Base-by-base conservation (phyloP, 2,329 filamentous ascomycete genomes). In the Ceratocystis albifundus region DNA sequence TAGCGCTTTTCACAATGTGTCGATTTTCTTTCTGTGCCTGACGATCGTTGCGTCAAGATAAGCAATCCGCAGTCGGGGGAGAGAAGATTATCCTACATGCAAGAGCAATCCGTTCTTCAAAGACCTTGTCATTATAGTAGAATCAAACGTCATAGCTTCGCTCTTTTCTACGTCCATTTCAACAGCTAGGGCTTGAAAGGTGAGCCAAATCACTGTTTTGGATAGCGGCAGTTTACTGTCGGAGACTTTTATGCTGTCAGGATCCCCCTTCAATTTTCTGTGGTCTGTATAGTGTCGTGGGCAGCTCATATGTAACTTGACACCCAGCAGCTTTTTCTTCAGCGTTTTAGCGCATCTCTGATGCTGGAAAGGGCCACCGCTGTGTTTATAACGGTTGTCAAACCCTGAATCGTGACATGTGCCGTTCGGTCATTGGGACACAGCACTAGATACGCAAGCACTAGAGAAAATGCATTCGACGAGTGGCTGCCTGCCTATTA, bases 351-450 rank as follows among this genome's bases (percentile, higher is more conserved):
- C 8, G 3, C 8, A 10, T 41, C 15, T 15, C 36, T 41, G 8
- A 41, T 15, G 10, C 36, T 15, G 36, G 3, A 15, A 41, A 41
- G 36, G 36, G 1, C 36, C 36, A 41, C 36, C 36, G 10, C 36
- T 4, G 46, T 48, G 20, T 15, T 15, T 7, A 59, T 59, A 30
- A 8, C 55, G 17, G 36, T 59, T 22, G 55, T 12, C 55, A 59
- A 59, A 59, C 12, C 28, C 8, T 36, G 55, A n/a, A 36, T n/a
- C 12, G 55, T 59, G 55, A 36, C 28, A 57, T 59, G 55, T 59
- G 55, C 55, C 55, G 28, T 36, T 36, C 28, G 55, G 5, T 59
- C 28, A n/a, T 36, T n/a, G 28, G n/a, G 17, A 25, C 28, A 59
- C 32, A 28, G 7, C 22, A n/a, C 55, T 6, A 6, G 17, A n/a